Evolutionary conservation across 164 flowering plant species (phyloP).

Genomic region (Vitis vinifera): DNA sequence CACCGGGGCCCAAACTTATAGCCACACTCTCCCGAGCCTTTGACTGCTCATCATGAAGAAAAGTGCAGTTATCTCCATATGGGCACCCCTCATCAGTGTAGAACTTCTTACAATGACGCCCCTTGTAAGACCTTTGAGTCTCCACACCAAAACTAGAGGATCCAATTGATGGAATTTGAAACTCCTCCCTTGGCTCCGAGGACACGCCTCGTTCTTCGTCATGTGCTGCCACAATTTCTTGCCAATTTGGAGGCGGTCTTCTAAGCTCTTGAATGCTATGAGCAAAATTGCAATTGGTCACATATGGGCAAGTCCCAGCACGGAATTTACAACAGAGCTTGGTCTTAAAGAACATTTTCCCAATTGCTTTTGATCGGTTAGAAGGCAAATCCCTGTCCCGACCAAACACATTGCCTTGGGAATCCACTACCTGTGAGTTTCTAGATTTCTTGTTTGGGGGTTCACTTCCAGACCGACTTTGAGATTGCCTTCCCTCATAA

Average conservation of each 20-base stretch:
- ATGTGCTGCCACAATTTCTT: constrained; percentile 86
- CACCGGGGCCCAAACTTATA: constrained; percentile 82
- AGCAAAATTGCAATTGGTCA: constrained; percentile 95
- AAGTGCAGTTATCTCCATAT: constrained; percentile 90
- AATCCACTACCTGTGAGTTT: constrained; percentile 46
- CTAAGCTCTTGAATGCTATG: constrained; percentile 91
- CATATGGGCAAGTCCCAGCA: constrained; percentile 86
- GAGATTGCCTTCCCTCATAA: constrained; percentile 46
- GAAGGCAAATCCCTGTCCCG: constrained; percentile 7
- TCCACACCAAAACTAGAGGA: constrained; percentile 51
- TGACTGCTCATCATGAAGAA: constrained; percentile 93
- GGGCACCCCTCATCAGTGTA: constrained; percentile 98
- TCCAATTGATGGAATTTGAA: constrained; percentile 76
- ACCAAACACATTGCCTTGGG: constrained; percentile 23
- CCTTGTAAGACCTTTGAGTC: constrained; percentile 78
- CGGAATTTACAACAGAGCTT: constrained; percentile 95
- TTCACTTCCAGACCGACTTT: constrained; percentile 51
- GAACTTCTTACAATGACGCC: constrained; percentile 96
- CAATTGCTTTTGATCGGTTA: constrained; percentile 72
- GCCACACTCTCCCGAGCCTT: constrained; percentile 93
- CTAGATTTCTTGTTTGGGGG: constrained; percentile 72
- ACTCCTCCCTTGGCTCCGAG: constrained; percentile 77
- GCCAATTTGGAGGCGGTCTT: constrained; percentile 97
- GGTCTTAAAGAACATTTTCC: constrained; percentile 95
- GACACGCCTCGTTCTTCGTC: constrained; percentile 56